These are phyloP conservation scores for Pseudonectria foliicola DNA, from an alignment of 2,329 filamentous ascomycete species.

Conservation along the genomic window DNA sequence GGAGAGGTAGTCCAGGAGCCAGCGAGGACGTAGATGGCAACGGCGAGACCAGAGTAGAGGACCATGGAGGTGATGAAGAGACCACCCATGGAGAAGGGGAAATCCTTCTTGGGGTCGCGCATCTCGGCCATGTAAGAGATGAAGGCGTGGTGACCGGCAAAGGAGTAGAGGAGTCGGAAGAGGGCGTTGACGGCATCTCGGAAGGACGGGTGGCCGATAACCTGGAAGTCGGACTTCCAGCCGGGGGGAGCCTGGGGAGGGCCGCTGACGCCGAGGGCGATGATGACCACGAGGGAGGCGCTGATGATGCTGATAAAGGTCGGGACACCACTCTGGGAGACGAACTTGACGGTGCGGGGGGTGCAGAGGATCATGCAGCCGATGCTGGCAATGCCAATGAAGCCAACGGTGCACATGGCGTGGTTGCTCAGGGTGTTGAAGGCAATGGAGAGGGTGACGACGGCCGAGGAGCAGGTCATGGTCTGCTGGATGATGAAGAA, in stretches of 20 bases:
- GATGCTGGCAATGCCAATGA: slow-evolving; percentile 52
- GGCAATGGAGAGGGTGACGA: slow-evolving; percentile 55
- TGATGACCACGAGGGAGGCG: slow-evolving; percentile 16
- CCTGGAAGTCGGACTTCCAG: slow-evolving; percentile 14
- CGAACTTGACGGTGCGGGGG: slow-evolving; percentile 50
- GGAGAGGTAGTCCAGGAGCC: slow-evolving; percentile 16
- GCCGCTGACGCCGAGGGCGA: slow-evolving; percentile 11
- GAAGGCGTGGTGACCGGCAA: slow-evolving; percentile 20
- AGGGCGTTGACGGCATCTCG: slow-evolving; percentile 14
- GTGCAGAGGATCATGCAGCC: slow-evolving; percentile 54
- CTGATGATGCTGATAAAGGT: slow-evolving; percentile 14
- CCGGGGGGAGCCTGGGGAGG: slow-evolving; percentile 7
- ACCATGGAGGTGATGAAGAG: slow-evolving; percentile 18
- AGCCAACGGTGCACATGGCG: slow-evolving; percentile 54
- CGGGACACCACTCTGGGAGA: slow-evolving; percentile 12
- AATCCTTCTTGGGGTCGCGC: slow-evolving; percentile 14
- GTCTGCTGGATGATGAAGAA: slow-evolving; percentile 15
- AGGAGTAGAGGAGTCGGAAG: slow-evolving; percentile 17
- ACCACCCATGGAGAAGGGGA: slow-evolving; percentile 13
- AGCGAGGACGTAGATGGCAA: slow-evolving; percentile 18
- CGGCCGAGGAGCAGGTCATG: slow-evolving; percentile 40
- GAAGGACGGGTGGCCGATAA: slow-evolving; percentile 15
- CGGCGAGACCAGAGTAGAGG: slow-evolving; percentile 16
- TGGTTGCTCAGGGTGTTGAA: slow-evolving; percentile 58
- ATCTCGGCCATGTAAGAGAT: slow-evolving; percentile 23